phyloP scores from a whole-genome alignment of 495 filamentous ascomycete species.

The Aspergillus heteromorphus region DNA sequence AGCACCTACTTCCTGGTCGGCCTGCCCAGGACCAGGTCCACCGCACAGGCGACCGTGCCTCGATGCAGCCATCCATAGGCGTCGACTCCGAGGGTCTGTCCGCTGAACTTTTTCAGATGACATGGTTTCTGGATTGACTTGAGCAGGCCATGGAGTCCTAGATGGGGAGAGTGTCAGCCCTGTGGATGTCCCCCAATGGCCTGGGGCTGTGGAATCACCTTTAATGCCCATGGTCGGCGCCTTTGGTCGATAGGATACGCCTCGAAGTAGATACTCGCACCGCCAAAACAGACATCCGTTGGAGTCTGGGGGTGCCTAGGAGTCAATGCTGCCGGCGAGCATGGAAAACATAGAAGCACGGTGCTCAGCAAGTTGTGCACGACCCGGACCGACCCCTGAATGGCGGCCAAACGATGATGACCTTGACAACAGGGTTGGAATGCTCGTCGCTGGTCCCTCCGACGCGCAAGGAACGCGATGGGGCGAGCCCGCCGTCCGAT shows the following conservation, averaged over 20 bases:
- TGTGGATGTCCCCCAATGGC: not conserved
- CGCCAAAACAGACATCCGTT: slow-evolving; percentile 16
- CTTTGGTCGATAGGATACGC: slow-evolving; percentile 27
- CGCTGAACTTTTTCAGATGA: slow-evolving; percentile 79
- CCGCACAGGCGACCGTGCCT: slow-evolving; percentile 82
- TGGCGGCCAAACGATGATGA: slow-evolving; percentile 5
- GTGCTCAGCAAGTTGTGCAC: not conserved
- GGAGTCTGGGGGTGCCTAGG: slow-evolving; percentile 6
- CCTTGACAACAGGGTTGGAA: slow-evolving; percentile 24
- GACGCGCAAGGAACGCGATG: slow-evolving; percentile 23
- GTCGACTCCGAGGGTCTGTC: slow-evolving; percentile 87
- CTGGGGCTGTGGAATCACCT: slow-evolving; percentile 39
- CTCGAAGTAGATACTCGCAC: slow-evolving; percentile 25
- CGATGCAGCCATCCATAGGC: slow-evolving; percentile 98
- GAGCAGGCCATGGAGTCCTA: slow-evolving; percentile 84
- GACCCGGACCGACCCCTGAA: not conserved
- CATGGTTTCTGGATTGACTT: slow-evolving; percentile 92
- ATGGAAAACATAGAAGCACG: slow-evolving; percentile 3
- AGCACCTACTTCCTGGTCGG: slow-evolving; percentile 72
- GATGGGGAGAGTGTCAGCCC: not conserved
- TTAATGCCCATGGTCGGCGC: slow-evolving; percentile 62
- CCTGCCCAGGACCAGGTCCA: slow-evolving; percentile 83
- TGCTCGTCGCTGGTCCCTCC: slow-evolving; percentile 14
- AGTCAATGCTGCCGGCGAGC: not conserved
- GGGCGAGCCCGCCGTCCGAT: not conserved